Evolutionary conservation across 306 rosid genomes (phyloP).

Genomic region (Rosa chinensis): DNA sequence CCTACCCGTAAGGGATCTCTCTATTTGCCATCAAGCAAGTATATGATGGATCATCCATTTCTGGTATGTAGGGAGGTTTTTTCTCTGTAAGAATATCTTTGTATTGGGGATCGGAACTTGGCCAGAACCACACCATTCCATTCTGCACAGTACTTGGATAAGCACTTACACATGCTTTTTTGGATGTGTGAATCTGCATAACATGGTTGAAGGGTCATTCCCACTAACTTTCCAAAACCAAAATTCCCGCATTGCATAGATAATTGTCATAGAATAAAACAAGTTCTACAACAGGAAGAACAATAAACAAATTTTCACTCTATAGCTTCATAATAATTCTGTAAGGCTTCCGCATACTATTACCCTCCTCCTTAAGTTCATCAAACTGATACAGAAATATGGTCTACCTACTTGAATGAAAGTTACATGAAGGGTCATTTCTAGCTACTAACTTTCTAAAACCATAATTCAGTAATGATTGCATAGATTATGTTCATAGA

Average conservation of each 20-base stretch:
- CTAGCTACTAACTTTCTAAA: too few species aligned
- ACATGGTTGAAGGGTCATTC: conserved; percentile 12
- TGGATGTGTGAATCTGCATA: conserved; percentile 66
- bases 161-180: conserved; percentile 74
- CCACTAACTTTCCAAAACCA: too few species aligned
- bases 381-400: background rate
- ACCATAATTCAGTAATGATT: too few species aligned
- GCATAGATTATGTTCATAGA: too few species aligned
- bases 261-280: background rate
- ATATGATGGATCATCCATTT: conserved; percentile 71
- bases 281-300: background rate
- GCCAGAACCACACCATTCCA: too few species aligned
- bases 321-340: too few species aligned
- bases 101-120: too few species aligned
- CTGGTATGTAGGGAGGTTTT: conserved; percentile 48
- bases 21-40: conserved; percentile 55
- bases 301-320: too few species aligned
- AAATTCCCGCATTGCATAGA: background rate
- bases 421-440: too few species aligned
- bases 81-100: conserved; percentile 27
- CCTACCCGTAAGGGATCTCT: conserved; percentile 62
- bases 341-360: too few species aligned
- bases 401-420: background rate
- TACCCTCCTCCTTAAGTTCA: background rate
- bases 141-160: conserved; percentile 40